These are phyloP conservation scores for Massarina eburnea DNA, from an alignment of 2,329 filamentous ascomycete genomes.

Conservation along the genomic window DNA sequence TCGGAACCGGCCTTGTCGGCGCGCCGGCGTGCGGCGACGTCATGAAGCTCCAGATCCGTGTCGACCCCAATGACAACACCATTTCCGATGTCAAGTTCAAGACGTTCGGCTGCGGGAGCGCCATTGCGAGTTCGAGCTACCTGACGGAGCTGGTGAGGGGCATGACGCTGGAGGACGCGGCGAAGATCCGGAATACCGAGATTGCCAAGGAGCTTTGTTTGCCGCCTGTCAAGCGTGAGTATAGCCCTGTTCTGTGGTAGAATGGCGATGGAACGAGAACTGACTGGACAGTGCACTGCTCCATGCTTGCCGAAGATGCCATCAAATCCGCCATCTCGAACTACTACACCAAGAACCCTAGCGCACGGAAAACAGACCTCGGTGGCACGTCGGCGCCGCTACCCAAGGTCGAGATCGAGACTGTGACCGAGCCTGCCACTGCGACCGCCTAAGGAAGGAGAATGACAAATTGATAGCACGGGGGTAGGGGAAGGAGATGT, in stretches of 20 bases:
- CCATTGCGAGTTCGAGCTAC: slow-evolving; percentile 93
- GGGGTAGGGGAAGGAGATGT: background rate
- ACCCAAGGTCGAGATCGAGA: slow-evolving; percentile 65
- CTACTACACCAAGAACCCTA: slow-evolving; percentile 89
- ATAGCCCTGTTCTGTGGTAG: background rate
- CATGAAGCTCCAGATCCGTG: slow-evolving; percentile 91
- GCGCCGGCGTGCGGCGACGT: slow-evolving; percentile 91
- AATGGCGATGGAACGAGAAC: slow-evolving; percentile 7
- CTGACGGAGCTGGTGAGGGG: slow-evolving; percentile 91
- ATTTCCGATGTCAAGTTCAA: slow-evolving; percentile 98
- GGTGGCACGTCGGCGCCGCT: slow-evolving; percentile 72
- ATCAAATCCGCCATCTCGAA: slow-evolving; percentile 91
- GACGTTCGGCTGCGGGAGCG: slow-evolving; percentile 92
- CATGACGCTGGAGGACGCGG: slow-evolving; percentile 94
- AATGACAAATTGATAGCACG: slow-evolving; percentile 26
- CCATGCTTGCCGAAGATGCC: slow-evolving; percentile 88
- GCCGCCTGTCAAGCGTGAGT: slow-evolving; percentile 82
- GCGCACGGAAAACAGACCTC: slow-evolving; percentile 71
- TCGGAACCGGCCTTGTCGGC: slow-evolving; percentile 87
- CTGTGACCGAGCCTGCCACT: slow-evolving; percentile 44
- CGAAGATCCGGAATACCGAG: slow-evolving; percentile 92
- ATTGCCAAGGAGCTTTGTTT: slow-evolving; percentile 95
- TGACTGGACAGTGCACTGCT: slow-evolving; percentile 72
- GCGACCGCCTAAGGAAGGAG: slow-evolving; percentile 16
- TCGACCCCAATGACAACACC: slow-evolving; percentile 82